Evolutionary conservation across 106 monocot species (phyloP), one percentile per base, ranked within the genome.

Genomic region (Acorus calamus): DNA sequence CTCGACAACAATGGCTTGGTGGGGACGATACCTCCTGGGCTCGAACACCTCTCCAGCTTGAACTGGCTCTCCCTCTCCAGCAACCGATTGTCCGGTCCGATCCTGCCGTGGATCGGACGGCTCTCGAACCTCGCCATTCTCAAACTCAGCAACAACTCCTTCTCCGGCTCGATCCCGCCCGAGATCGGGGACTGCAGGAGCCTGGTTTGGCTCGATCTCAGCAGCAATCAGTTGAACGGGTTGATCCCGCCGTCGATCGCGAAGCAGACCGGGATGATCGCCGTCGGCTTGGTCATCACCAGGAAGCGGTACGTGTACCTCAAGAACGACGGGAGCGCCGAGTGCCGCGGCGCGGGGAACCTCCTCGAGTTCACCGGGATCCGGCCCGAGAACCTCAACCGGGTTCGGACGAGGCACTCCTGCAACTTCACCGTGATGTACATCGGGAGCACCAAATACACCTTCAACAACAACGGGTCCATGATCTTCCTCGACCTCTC

Each of bases 131-230:
- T n/a, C n/a, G n/a, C n/a, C n/a, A n/a, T n/a, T n/a, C n/a, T n/a
- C n/a, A n/a, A n/a, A n/a, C n/a, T n/a, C n/a, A n/a, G n/a, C n/a
- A n/a, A n/a, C 83, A 94, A 94, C 59, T 94, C 93, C 3, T 79
- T 94, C 66, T 77, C 89, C 3, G 93, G 93, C n/a, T 57, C 71
- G 13, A 89, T 94, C n/a, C 93, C 93, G 2, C 60, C 76, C 42
- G 93, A 94, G 79, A 73, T 94, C 46, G 93, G 93, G 0, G 79
- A 89, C 65, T 94, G 93, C 71, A 83, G 84, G 83, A 94, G 93
- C 77, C 64, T 94, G 57, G 76, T 94, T 8, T 94, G 93, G 93
- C 59, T 94, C 1, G 93, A 94, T 55, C 79, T 94, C 44, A 94
- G 86, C 64, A 89, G 80, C 55, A 94, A 94, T 55, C 74, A 52